Conservation (phyloP, 73 alveolate species). For the Paraurostyla sp. region DNA sequence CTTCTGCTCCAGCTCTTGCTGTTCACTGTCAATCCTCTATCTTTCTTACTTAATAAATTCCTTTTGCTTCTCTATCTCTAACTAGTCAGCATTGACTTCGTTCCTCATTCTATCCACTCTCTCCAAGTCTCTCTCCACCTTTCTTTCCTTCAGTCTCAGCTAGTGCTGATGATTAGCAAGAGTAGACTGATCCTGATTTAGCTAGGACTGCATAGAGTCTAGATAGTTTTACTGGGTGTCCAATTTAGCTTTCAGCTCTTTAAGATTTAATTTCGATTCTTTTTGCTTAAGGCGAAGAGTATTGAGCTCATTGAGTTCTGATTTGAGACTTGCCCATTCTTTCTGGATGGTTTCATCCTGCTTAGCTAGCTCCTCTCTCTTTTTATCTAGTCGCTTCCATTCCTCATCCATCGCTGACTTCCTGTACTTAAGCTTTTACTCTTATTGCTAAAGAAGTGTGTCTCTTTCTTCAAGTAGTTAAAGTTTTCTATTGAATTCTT, state of each 20-base stretch:
- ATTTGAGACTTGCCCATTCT: neutral
- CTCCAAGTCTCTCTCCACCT: constrained; percentile 29
- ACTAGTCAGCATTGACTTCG: neutral
- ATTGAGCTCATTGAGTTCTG: neutral
- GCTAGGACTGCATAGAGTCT: neutral
- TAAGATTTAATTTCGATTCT: neutral
- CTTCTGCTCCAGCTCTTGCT: neutral
- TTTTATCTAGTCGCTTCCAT: constrained; percentile 43
- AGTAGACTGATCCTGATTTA: neutral
- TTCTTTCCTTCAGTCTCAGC: neutral
- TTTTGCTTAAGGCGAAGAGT: neutral
- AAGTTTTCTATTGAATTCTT: neutral
- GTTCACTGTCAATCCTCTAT: neutral
- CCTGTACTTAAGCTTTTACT: constrained; percentile 19
- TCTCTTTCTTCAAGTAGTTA: constrained; percentile 28
- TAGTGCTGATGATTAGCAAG: neutral
- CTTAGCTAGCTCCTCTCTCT: neutral
- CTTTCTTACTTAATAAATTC: constrained; percentile 7
- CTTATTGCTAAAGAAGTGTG: neutral
- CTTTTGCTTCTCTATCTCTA: constrained; percentile 19
- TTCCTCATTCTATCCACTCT: constrained; percentile 20
- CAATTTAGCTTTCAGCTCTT: neutral
- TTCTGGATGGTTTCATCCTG: neutral
- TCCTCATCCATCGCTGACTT: constrained; percentile 16
- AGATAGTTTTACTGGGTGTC: neutral